phyloP scores from a whole-genome alignment of 139 green algal species.

The Picochlorum sp. region DNA sequence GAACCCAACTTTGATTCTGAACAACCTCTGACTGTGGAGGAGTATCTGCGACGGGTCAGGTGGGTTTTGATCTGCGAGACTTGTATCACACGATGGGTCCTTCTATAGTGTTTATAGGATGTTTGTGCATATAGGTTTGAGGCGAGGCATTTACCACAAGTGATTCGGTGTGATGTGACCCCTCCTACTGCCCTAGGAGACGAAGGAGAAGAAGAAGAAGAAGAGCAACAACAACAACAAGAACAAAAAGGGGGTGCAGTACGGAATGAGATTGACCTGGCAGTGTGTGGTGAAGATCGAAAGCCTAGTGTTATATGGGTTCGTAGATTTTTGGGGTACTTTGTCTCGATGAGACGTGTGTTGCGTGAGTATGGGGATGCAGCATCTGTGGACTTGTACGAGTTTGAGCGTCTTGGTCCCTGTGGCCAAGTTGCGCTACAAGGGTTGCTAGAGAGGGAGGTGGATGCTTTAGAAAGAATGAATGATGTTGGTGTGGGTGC shows the following conservation, averaged over 20 bases:
- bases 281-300: background rate
- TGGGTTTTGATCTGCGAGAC: constrained; percentile 10
- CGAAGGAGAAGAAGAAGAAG: background rate
- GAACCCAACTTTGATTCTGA: constrained; percentile 41
- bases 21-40: constrained; percentile 37
- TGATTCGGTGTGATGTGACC: constrained; percentile 16
- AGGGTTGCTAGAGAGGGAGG: no score
- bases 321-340: constrained; percentile 17
- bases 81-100: background rate
- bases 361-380: background rate
- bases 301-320: constrained; percentile 27
- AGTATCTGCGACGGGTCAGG: constrained; percentile 52
- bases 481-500: background rate
- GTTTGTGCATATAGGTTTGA: constrained; percentile 21
- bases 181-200: background rate
- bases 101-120: background rate
- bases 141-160: constrained; percentile 26
- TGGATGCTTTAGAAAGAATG: background rate
- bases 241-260: background rate
- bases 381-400: no score
- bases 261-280: background rate
- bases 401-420: no score
- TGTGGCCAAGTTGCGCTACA: no score
- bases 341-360: background rate
- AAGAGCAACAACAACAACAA: no score